These are phyloP conservation scores for Ocimum tenuiflorum DNA, from an alignment of 257 asterid species.

Conservation along the genomic window DNA sequence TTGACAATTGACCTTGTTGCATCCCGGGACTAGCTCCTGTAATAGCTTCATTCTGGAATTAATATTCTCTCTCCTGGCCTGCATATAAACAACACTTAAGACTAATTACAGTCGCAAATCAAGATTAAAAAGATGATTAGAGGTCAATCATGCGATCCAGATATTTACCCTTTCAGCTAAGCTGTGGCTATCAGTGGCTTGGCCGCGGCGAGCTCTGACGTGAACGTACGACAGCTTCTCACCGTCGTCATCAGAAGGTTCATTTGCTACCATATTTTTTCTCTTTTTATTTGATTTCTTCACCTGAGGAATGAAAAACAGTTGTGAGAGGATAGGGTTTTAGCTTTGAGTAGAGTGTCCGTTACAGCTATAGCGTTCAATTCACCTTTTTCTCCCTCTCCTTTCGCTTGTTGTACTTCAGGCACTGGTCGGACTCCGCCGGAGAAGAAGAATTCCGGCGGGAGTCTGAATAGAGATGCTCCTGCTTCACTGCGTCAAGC, in stretches of 20 bases:
- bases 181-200: slow-evolving; percentile 98
- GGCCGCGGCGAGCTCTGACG: slow-evolving; percentile 95
- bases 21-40: slow-evolving; percentile 98
- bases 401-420: slow-evolving; percentile 51
- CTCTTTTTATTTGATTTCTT: slow-evolving; percentile 51
- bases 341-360: neutral
- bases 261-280: slow-evolving; percentile 34
- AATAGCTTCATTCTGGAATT: slow-evolving; percentile 92
- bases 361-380: neutral
- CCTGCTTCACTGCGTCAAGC: slow-evolving; percentile 49
- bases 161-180: slow-evolving; percentile 84
- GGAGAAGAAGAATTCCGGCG: slow-evolving; percentile 49
- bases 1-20: slow-evolving; percentile 77
- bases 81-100: slow-evolving; percentile 12
- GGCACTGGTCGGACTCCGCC: slow-evolving; percentile 40
- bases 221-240: slow-evolving; percentile 78
- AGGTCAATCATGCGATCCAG: slow-evolving; percentile 15
- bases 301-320: slow-evolving; percentile 24
- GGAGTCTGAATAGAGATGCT: slow-evolving; percentile 47
- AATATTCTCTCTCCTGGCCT: slow-evolving; percentile 99
- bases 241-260: slow-evolving; percentile 36
- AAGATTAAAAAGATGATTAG: slow-evolving; percentile 20
- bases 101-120: slow-evolving; percentile 19
- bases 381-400: slow-evolving; percentile 62
- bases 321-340: too few species aligned